Percentiles rank a stretch among this genome's conserved stretches.
Evolutionary conservation across 2,329 filamentous ascomycete genomes (phyloP).

Genomic region (Coniochaeta sp.): DNA sequence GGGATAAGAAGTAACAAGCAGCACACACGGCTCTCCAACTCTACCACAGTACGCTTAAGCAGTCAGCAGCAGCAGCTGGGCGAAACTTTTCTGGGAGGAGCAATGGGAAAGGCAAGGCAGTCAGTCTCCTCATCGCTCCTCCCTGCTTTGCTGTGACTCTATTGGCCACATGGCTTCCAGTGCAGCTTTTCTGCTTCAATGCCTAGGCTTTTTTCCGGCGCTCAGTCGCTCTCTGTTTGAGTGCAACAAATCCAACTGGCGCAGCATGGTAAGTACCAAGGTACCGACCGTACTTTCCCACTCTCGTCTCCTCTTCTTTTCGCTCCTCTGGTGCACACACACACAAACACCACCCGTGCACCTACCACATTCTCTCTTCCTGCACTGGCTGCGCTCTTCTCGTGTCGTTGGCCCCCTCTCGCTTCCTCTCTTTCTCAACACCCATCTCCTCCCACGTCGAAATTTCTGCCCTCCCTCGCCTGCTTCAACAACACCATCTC

Average conservation of each 20-base stretch:
- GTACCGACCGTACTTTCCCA: constrained; percentile 1
- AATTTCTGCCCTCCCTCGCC: constrained; percentile 14
- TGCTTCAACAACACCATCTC: constrained; percentile 5
- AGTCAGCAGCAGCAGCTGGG: neutral
- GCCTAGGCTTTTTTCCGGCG: neutral
- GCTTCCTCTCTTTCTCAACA: constrained; percentile 14
- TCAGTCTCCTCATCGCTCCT: neutral
- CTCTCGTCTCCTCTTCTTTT: constrained; percentile 1
- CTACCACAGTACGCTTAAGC: neutral
- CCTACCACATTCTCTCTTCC: constrained; percentile 4
- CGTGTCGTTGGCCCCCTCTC: constrained; percentile 16
- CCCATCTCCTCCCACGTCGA: constrained; percentile 12
- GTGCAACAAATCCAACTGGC: neutral
- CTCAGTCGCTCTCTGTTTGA: neutral
- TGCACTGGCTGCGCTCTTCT: constrained; percentile 8
- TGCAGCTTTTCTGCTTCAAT: neutral
- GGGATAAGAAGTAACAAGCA: neutral
- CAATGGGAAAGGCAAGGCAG: neutral
- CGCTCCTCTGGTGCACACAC: neutral
- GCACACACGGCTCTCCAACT: neutral
- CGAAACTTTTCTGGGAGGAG: neutral
- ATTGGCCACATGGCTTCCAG: neutral
- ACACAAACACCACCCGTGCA: neutral
- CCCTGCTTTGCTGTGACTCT: neutral
- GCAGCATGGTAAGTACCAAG: neutral